Evolutionary conservation across 169 alveolate species (phyloP).

Genomic region (Eimeria zaria): DNA sequence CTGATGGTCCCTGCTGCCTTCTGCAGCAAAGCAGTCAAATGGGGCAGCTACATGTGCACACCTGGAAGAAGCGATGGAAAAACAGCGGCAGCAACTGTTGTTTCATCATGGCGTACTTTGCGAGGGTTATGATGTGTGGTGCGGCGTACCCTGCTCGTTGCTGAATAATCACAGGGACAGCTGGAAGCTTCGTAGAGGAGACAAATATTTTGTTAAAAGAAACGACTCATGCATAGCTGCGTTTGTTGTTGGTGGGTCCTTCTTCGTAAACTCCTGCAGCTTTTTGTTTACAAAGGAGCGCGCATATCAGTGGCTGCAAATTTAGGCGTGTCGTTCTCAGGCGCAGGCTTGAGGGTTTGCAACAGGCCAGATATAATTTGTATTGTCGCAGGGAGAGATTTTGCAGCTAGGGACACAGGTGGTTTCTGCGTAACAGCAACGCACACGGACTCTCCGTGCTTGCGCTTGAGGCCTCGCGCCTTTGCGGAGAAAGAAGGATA

Average conservation of each 20-base stretch:
- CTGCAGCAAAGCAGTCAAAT: background rate
- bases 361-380: background rate
- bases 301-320: background rate
- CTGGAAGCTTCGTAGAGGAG: constrained; percentile 88
- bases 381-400: background rate
- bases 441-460: constrained; percentile 98
- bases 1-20: background rate
- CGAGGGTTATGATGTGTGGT: no score
- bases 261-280: background rate
- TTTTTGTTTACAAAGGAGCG: background rate
- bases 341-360: background rate
- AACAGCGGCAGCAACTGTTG: constrained; percentile 94
- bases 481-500: constrained; percentile 89
- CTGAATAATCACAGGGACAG: constrained; percentile 52
- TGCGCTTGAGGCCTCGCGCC: constrained; percentile 96
- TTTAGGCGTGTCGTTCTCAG: background rate
- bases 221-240: constrained; percentile 96
- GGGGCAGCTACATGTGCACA: background rate
- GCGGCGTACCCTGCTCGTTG: background rate
- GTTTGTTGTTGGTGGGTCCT: constrained; percentile 92
- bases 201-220: constrained; percentile 94
- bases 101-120: constrained; percentile 88
- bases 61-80: constrained; percentile 1
- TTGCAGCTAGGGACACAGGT: constrained; percentile 24
- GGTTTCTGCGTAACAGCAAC: constrained; percentile 94